Evolutionary conservation across 2,329 filamentous ascomycete genomes (phyloP).

Genomic region (Exophiala sp.): DNA sequence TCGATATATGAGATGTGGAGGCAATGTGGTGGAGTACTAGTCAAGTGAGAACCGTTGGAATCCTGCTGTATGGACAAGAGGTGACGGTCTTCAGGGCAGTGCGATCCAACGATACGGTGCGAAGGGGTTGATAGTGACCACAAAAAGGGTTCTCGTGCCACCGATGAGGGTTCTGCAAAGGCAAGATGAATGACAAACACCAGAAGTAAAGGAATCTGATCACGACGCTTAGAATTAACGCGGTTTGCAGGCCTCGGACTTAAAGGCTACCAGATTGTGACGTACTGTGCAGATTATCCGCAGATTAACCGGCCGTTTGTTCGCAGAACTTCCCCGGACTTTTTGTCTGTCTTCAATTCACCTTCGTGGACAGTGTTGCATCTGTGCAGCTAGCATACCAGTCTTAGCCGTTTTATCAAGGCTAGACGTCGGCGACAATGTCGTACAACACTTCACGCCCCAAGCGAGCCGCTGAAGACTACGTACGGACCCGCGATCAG

Average conservation of each 20-base stretch:
- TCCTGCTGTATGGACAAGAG: too few relatives aligned
- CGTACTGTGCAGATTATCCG: not conserved
- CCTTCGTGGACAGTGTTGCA: too few relatives aligned
- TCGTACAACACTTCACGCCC: slow-evolving; percentile 41
- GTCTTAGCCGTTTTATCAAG: not conserved
- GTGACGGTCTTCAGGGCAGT: too few relatives aligned
- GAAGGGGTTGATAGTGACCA: too few relatives aligned
- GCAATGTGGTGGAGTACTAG: not conserved
- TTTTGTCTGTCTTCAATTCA: not conserved
- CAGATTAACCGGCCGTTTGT: not conserved
- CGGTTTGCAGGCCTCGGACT: not conserved
- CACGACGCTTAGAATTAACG: not conserved
- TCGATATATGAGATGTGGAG: not conserved
- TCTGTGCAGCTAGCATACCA: too few relatives aligned
- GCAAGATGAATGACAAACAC: too few relatives aligned
- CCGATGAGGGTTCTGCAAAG: too few relatives aligned
- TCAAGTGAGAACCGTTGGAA: not conserved
- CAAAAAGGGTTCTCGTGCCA: too few relatives aligned
- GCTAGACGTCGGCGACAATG: not conserved
- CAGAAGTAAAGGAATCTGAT: not conserved
- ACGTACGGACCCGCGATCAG: slow-evolving; percentile 66
- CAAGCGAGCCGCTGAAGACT: slow-evolving; percentile 79
- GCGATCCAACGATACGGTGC: too few relatives aligned
- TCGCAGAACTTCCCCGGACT: not conserved
- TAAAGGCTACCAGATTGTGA: not conserved